Evolutionary conservation across 441 rosid genomes (phyloP).

Genomic region (Pelargonium fulgidum): DNA sequence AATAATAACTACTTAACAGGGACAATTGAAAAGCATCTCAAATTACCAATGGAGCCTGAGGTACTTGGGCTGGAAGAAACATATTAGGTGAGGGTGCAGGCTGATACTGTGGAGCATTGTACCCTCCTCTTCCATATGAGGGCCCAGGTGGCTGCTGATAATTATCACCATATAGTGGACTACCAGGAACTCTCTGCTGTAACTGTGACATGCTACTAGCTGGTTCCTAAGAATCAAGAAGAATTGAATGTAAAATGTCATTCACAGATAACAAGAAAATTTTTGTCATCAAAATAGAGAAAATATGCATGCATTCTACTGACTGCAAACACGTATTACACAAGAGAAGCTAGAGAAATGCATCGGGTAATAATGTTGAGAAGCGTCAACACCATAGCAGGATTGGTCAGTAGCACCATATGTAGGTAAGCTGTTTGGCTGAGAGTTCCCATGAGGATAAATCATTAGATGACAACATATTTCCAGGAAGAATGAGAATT

Average conservation of each 20-base stretch:
- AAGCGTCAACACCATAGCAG: conserved; percentile 28
- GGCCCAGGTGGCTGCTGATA: conserved; percentile 49
- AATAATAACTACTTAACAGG: not conserved
- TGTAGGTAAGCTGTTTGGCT: conserved; percentile 27
- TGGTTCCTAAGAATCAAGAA: conserved; percentile 34
- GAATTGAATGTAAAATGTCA: conserved; percentile 1
- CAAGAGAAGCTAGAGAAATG: conserved; percentile 13
- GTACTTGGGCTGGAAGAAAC: conserved; percentile 56
- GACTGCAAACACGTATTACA: not conserved
- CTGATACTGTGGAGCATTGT: conserved; percentile 46
- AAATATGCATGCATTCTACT: not conserved
- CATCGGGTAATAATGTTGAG: conserved; percentile 61
- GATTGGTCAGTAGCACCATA: conserved; percentile 29
- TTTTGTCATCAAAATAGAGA: not conserved
- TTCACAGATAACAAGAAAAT: conserved; percentile 17
- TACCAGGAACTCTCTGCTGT: conserved; percentile 42
- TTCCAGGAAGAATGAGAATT: not conserved
- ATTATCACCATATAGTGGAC: conserved; percentile 43
- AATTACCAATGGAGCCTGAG: conserved; percentile 55
- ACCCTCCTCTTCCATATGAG: conserved; percentile 40
- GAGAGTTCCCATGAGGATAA: conserved; percentile 32
- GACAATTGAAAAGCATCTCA: not conserved
- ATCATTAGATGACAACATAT: conserved; percentile 14
- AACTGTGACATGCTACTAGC: conserved; percentile 23
- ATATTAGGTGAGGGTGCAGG: conserved; percentile 40